Evolutionary conservation across 1,284 basidiomycete genomes (phyloP).

Genomic region (Cryptococcus deneoformans): DNA sequence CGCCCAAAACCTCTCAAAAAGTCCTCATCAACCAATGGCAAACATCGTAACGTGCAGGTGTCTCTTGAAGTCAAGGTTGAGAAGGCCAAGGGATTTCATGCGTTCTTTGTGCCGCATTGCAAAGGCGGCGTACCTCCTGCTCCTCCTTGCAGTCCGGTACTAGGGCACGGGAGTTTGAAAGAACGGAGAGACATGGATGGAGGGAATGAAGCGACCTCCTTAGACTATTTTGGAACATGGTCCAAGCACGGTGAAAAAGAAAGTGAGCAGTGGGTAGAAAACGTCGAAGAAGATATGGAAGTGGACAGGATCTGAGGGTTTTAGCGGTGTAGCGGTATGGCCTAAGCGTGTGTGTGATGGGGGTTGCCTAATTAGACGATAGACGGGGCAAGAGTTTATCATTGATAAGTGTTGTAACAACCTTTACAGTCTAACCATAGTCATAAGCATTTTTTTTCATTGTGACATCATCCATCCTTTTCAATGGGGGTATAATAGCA

Average conservation of each 20-base stretch:
- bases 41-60: conserved; percentile 37
- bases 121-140: conserved; percentile 31
- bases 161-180: conserved; percentile 4
- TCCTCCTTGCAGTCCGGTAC: conserved; percentile 38
- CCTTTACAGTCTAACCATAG: too few species aligned
- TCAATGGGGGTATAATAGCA: too few species aligned
- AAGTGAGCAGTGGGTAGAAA: conserved; percentile 41
- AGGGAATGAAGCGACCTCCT: background rate
- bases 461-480: background rate
- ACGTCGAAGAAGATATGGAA: conserved; percentile 37
- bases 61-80: conserved; percentile 44
- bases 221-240: conserved; percentile 25
- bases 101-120: conserved; percentile 41
- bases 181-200: background rate
- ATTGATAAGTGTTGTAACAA: too few species aligned
- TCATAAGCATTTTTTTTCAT: background rate
- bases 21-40: conserved; percentile 27
- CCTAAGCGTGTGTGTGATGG: too few species aligned
- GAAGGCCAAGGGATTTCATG: conserved; percentile 40
- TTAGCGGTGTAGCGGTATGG: too few species aligned
- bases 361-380: background rate
- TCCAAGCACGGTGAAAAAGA: conserved; percentile 8
- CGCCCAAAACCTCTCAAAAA: background rate
- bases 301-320: conserved; percentile 14
- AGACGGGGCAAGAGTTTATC: background rate